Percentiles rank a stretch among this genome's conserved stretches.
Evolutionary conservation across 2,329 filamentous ascomycete genomes (phyloP).

Genomic region (Remersonia thermophila): DNA sequence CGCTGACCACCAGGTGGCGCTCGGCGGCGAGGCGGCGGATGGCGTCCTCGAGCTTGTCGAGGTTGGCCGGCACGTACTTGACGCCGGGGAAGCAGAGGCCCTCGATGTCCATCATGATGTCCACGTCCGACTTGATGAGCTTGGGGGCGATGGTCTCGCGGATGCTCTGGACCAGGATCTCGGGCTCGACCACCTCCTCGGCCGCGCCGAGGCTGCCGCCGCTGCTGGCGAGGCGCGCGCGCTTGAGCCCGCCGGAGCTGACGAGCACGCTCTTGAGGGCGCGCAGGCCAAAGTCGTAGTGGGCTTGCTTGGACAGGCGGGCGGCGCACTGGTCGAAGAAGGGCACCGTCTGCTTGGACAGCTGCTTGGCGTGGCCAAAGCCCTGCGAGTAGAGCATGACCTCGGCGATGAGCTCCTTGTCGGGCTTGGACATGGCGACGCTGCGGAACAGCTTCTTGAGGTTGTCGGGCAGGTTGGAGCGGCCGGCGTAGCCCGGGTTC

Average conservation of each 20-base stretch:
- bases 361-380: slow-evolving; percentile 87
- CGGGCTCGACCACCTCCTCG: slow-evolving; percentile 73
- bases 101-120: slow-evolving; percentile 78
- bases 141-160: slow-evolving; percentile 98
- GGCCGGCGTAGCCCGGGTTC: slow-evolving; percentile 97
- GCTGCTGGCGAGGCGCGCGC: slow-evolving; percentile 54
- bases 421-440: slow-evolving; percentile 98
- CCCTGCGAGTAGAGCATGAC: slow-evolving; percentile 99
- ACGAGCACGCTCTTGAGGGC: slow-evolving; percentile 97
- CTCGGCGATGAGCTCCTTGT: slow-evolving; percentile 98
- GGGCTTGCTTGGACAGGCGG: slow-evolving; percentile 83
- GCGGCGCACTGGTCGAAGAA: slow-evolving; percentile 90
- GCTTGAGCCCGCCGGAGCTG: slow-evolving; percentile 92
- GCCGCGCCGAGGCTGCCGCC: slow-evolving; percentile 42
- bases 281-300: slow-evolving; percentile 97
- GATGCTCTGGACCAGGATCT: slow-evolving; percentile 97
- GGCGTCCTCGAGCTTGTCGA: slow-evolving; percentile 65
- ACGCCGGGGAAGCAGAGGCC: slow-evolving; percentile 81
- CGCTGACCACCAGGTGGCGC: slow-evolving; percentile 77
- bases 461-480: slow-evolving; percentile 96
- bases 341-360: slow-evolving; percentile 92
- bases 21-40: slow-evolving; percentile 75
- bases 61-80: slow-evolving; percentile 79
- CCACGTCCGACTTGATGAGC: slow-evolving; percentile 82
- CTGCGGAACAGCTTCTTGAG: slow-evolving; percentile 99